phyloP scores from a whole-genome alignment of 345 rosid genomes.

The Acer campestre region DNA sequence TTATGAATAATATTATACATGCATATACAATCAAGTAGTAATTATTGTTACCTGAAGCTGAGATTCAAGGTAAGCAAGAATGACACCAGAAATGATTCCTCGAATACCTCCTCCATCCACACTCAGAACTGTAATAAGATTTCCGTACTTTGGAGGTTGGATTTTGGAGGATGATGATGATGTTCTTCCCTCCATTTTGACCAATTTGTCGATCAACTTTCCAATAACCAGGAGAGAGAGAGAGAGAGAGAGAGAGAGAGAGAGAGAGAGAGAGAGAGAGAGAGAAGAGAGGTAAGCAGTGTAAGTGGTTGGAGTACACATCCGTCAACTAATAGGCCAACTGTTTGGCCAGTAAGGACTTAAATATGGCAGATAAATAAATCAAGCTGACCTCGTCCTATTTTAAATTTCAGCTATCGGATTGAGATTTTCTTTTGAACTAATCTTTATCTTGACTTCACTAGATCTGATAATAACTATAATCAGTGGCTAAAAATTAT shows the following conservation, averaged over 20 bases:
- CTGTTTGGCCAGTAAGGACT: background rate
- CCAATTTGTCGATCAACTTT: background rate
- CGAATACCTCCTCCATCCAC: constrained; percentile 79
- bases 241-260: too few species aligned
- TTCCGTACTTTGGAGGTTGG: constrained; percentile 52
- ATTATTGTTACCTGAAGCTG: constrained; percentile 63
- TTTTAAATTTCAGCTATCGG: too few species aligned
- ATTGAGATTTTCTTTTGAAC: too few species aligned
- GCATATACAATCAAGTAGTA: too few species aligned
- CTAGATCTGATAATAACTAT: too few species aligned
- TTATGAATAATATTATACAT: too few species aligned
- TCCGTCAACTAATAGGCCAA: background rate
- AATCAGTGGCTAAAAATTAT: too few species aligned
- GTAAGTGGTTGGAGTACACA: background rate
- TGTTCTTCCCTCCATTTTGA: constrained; percentile 23
- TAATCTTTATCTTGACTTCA: too few species aligned
- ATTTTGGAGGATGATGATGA: background rate
- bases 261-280: too few species aligned
- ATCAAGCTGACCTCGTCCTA: background rate
- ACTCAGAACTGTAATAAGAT: constrained; percentile 64
- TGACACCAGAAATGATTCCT: constrained; percentile 68
- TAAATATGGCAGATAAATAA: background rate
- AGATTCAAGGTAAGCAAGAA: constrained; percentile 67
- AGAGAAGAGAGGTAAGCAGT: background rate
- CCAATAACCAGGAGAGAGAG: background rate